Evolutionary conservation across 495 filamentous ascomycete genomes (phyloP).

Genomic region (Hypoxylon fragiforme): DNA sequence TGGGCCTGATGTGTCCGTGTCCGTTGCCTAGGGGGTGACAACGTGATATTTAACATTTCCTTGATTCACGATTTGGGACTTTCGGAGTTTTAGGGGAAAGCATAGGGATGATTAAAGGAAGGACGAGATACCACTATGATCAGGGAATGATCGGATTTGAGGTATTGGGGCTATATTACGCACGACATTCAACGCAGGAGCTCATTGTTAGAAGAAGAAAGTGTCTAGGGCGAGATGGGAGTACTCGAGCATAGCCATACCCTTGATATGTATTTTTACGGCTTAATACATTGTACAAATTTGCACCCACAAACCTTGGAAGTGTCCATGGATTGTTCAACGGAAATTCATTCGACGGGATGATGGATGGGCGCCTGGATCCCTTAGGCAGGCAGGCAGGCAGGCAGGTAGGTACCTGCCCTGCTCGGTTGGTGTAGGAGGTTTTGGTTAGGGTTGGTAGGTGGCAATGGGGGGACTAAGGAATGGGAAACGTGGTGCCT

Average conservation of each 20-base stretch:
- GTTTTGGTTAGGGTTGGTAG: too few species aligned
- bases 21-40: slow-evolving; percentile 18
- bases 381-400: too few species aligned
- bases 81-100: slow-evolving; percentile 31
- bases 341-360: too few species aligned
- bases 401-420: too few species aligned
- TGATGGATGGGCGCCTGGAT: too few species aligned
- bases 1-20: slow-evolving; percentile 17
- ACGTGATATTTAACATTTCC: slow-evolving; percentile 18
- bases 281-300: slow-evolving; percentile 37
- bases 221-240: slow-evolving; percentile 13
- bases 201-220: slow-evolving; percentile 11
- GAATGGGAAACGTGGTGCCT: too few species aligned
- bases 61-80: slow-evolving; percentile 20
- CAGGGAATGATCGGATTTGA: slow-evolving; percentile 22
- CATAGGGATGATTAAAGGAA: slow-evolving; percentile 22
- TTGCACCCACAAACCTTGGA: slow-evolving; percentile 7
- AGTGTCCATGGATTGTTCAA: slow-evolving; percentile 4
- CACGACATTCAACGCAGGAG: slow-evolving; percentile 20
- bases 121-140: slow-evolving; percentile 33
- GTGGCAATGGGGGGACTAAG: too few species aligned
- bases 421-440: too few species aligned
- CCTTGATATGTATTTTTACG: slow-evolving; percentile 36
- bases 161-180: slow-evolving; percentile 21
- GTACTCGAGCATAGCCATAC: slow-evolving; percentile 31